Conservation (phyloP, 306 rosid genomes). For the Phaseolus lunatus region DNA sequence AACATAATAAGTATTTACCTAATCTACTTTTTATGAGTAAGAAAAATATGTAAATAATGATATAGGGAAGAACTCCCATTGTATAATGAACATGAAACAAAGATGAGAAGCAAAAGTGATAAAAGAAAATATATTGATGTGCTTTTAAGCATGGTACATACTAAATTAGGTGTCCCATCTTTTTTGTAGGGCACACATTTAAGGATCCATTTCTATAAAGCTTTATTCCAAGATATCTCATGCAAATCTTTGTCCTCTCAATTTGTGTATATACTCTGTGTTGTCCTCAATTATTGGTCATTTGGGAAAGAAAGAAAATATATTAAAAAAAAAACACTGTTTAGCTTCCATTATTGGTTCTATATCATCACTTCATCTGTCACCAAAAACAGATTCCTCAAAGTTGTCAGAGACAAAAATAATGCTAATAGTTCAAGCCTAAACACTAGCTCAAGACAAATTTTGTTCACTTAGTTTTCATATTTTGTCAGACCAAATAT, state of each 20-base stretch:
- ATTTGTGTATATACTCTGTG: conserved; percentile 18
- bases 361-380: conserved; percentile 13
- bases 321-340: background rate
- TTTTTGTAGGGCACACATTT: conserved; percentile 18
- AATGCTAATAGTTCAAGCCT: background rate
- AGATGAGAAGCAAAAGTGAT: too few species aligned
- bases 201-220: conserved; percentile 33
- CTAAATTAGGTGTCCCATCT: conserved; percentile 5
- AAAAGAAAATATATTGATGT: too few species aligned
- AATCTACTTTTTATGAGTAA: too few species aligned
- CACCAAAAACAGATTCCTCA: conserved; percentile 4
- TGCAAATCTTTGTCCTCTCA: conserved; percentile 39
- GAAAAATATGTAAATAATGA: too few species aligned
- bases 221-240: background rate
- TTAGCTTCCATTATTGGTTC: conserved; percentile 41
- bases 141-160: background rate
- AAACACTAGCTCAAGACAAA: too few species aligned
- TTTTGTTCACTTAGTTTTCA: too few species aligned
- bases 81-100: too few species aligned
- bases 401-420: background rate
- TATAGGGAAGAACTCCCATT: too few species aligned
- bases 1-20: too few species aligned
- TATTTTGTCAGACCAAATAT: too few species aligned
- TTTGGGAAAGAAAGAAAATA: background rate
- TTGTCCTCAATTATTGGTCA: conserved; percentile 44